Evolutionary conservation across 768 basidiomycete species (phyloP), one percentile per base, ranked within the genome.

Genomic region (Hemileccinum rubropunctum): DNA sequence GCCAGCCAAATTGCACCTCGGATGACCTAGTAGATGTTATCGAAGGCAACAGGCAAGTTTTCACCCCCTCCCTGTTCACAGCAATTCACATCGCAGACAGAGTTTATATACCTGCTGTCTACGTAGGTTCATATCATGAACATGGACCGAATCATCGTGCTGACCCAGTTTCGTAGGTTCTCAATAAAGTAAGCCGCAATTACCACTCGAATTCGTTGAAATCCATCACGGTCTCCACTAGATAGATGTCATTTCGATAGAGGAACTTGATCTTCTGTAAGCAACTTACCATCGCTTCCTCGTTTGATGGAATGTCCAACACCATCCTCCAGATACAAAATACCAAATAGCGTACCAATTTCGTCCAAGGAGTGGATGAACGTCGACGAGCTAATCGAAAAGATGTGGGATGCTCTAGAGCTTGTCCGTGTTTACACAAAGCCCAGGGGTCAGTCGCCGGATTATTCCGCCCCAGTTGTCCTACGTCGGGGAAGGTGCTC

Each of bases 171-270:
- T 45, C 32, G 44, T 59, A 89, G 83, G 83, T 92, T 35, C 73
- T 93, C 53, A 93, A 93, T 71, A 93, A 93, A 78, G 89, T 90
- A 46, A 53, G 62, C 28, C 4, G 1, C 20, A 3, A 14, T 60
- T 48, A 32, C n/a, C 15, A 45, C 32, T 40, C 11, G 20, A 10
- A 36, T 48, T 18, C 12, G 17, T 32, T 17, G 41, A 33, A n/a
- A 8, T n/a, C 27, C 28, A 34, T 56, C 30, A 57, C 28, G 18
- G 20, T 48, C 52, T 26, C 28, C 13, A 50, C n/a, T 52, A 92
- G 85, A 94, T 95, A 64, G 97, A 99, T 68, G 97, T 91, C 17
- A 98, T 98, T 62, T 95, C 92, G 47, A 97, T 98, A 69, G 95
- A 98, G 67, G 95, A 98, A 71, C 81, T 98, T 21, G 95, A 98